phyloP scores from a whole-genome alignment of 1,139 yeast species.

The Hansenula lynferdii region DNA sequence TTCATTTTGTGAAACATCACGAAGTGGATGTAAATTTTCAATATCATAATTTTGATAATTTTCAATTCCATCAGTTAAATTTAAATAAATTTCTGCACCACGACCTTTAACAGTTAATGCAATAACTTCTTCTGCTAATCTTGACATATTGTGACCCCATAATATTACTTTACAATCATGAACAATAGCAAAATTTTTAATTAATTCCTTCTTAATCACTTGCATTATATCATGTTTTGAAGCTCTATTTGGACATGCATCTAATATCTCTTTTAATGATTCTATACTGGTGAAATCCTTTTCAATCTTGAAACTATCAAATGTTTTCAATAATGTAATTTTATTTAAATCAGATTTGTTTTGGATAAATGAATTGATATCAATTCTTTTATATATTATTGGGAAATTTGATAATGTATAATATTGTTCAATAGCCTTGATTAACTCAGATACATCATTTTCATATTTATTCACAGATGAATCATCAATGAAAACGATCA shows the following conservation, averaged over 20 bases:
- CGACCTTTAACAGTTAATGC: conserved; percentile 88
- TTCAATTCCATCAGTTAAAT: conserved; percentile 42
- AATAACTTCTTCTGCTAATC: conserved; percentile 73
- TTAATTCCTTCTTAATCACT: conserved; percentile 44
- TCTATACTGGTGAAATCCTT: conserved; percentile 4
- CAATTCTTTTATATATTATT: conserved; percentile 12
- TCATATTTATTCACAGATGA: conserved; percentile 17
- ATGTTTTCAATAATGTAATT: conserved; percentile 10
- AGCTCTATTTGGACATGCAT: conserved; percentile 43
- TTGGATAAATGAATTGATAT: conserved; percentile 11
- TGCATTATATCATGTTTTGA: conserved; percentile 57
- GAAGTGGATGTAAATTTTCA: conserved; percentile 59
- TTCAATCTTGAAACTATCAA: conserved; percentile 6
- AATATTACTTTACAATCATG: conserved; percentile 50
- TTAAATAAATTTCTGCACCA: conserved; percentile 60
- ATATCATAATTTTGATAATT: conserved; percentile 29
- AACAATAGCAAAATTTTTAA: conserved; percentile 42
- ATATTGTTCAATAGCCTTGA: conserved; percentile 21
- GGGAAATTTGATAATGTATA: conserved; percentile 21
- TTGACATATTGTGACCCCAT: conserved; percentile 79
- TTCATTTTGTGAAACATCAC: conserved; percentile 70
- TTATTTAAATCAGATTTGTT: conserved; percentile 3
- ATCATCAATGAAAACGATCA: conserved; percentile 51
- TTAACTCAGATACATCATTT: conserved; percentile 10
- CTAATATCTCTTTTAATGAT: conserved; percentile 18